Evolutionary conservation across 2,329 filamentous ascomycete species (phyloP).

Genomic region (Penicillium occitanis): DNA sequence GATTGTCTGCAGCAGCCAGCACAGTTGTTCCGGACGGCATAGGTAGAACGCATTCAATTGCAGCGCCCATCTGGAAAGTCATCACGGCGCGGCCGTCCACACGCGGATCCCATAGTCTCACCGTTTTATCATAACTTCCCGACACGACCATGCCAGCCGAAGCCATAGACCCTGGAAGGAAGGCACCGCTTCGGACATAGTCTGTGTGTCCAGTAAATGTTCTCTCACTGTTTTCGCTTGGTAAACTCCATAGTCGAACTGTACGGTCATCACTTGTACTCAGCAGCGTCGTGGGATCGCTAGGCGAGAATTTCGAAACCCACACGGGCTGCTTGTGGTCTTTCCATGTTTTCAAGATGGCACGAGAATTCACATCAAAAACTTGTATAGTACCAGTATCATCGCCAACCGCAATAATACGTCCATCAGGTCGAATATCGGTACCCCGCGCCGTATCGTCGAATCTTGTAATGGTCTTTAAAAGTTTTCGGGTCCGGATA

Average conservation of each 20-base stretch:
- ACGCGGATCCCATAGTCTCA: constrained; percentile 89
- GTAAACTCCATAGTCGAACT: constrained; percentile 90
- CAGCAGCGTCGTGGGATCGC: constrained; percentile 81
- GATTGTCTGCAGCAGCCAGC: constrained; percentile 78
- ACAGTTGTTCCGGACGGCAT: constrained; percentile 84
- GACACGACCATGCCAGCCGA: constrained; percentile 73
- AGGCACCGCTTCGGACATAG: constrained; percentile 84
- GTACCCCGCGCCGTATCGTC: constrained; percentile 87
- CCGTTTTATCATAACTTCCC: constrained; percentile 92
- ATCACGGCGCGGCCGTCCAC: constrained; percentile 70
- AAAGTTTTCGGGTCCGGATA: constrained; percentile 81
- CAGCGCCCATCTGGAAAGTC: constrained; percentile 90
- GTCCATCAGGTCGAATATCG: constrained; percentile 82
- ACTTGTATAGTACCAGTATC: constrained; percentile 91
- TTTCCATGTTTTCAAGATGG: constrained; percentile 92
- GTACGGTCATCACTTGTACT: constrained; percentile 90
- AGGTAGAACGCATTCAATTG: constrained; percentile 84
- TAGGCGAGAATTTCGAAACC: constrained; percentile 86
- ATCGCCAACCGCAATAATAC: constrained; percentile 86
- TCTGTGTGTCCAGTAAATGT: constrained; percentile 86
- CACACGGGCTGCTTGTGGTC: constrained; percentile 93
- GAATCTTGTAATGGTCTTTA: constrained; percentile 94
- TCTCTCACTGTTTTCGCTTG: constrained; percentile 70
- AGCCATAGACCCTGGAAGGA: constrained; percentile 68
- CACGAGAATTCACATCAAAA: constrained; percentile 85